Percentiles rank a stretch among this genome's conserved stretches.
Evolutionary conservation across 257 asterid genomes (phyloP).

Genomic region (Solanum gandarillasii): DNA sequence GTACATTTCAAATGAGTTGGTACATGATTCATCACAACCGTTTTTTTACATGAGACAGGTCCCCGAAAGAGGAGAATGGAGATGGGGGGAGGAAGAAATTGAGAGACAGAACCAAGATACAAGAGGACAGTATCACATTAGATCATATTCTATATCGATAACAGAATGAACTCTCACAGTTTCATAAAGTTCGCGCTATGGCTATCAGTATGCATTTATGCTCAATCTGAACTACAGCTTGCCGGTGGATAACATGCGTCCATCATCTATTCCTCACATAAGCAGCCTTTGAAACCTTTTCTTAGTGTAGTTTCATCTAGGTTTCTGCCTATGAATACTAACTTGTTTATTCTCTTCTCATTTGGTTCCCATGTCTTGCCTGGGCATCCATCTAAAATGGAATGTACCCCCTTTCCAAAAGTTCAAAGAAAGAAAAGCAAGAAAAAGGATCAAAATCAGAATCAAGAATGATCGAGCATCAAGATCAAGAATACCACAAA

Average conservation of each 20-base stretch:
- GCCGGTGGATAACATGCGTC: background rate
- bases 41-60: background rate
- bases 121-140: background rate
- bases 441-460: background rate
- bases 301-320: slow-evolving; percentile 71
- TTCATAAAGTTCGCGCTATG: background rate
- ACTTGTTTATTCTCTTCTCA: slow-evolving; percentile 80
- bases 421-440: background rate
- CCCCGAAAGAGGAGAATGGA: background rate
- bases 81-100: background rate
- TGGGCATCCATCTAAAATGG: slow-evolving; percentile 76
- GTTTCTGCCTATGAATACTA: slow-evolving; percentile 83
- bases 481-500: background rate
- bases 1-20: background rate
- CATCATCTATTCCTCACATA: slow-evolving; percentile 24
- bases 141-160: background rate
- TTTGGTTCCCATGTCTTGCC: slow-evolving; percentile 78
- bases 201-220: background rate
- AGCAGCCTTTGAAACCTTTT: slow-evolving; percentile 91
- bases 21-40: background rate
- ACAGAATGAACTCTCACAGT: background rate
- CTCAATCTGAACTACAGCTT: background rate
- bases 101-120: background rate
- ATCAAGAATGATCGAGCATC: background rate
- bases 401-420: slow-evolving; percentile 62